These are phyloP conservation scores for Achlya hypogyna DNA, from an alignment of 352 stramenopile species.

Conservation along the genomic window DNA sequence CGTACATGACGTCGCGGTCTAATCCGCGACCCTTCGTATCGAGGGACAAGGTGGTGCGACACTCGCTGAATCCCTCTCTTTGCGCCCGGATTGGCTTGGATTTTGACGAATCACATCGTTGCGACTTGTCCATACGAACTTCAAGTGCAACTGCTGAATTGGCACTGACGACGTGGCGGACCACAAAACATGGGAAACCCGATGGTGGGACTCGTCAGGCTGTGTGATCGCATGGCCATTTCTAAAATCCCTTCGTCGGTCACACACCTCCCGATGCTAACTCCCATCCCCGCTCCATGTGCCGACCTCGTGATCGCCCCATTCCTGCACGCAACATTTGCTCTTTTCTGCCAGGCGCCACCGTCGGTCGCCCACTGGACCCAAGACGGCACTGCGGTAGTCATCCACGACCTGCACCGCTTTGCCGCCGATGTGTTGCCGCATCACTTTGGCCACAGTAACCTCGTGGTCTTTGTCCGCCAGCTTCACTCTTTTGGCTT, in stretches of 20 bases:
- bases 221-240: not conserved
- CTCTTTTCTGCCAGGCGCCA: conserved; percentile 9
- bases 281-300: not conserved
- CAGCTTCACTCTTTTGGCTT: conserved; percentile 32
- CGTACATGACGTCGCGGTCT: not conserved
- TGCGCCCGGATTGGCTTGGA: not conserved
- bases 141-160: conserved; percentile 2
- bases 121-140: not conserved
- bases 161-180: not conserved
- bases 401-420: conserved; percentile 14
- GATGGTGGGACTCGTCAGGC: not conserved
- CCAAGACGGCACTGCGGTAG: conserved; percentile 22
- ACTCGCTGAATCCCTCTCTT: not conserved
- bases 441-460: conserved; percentile 29
- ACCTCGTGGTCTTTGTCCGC: conserved; percentile 22
- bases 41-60: not conserved
- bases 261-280: not conserved
- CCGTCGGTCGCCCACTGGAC: conserved; percentile 20
- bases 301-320: not conserved
- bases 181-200: not conserved
- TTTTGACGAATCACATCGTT: not conserved
- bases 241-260: not conserved
- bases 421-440: conserved; percentile 24
- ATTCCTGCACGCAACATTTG: conserved; percentile 8
- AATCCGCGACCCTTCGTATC: too few species aligned